phyloP scores from a whole-genome alignment of 164 flowering plant genomes.

The Sedum album region DNA sequence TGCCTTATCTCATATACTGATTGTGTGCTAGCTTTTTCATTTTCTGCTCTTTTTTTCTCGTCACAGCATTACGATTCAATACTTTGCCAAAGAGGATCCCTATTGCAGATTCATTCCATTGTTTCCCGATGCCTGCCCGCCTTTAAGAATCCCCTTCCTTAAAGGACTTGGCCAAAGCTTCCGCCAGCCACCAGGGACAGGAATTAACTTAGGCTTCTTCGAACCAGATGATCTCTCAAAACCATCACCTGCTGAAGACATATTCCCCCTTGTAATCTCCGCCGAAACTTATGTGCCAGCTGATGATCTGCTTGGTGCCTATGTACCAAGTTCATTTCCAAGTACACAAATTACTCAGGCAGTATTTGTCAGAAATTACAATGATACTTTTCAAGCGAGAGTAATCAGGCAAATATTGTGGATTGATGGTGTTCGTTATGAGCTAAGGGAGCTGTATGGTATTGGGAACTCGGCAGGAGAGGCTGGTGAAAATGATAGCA shows the following conservation, averaged over 20 bases:
- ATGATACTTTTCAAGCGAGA: conserved; percentile 44
- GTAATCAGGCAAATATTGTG: conserved; percentile 69
- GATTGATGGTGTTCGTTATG: conserved; percentile 74
- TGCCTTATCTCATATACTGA: background rate
- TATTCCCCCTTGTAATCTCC: conserved; percentile 75
- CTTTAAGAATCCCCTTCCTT: conserved; percentile 48
- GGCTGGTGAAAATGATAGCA: conserved; percentile 38
- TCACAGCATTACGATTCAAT: conserved; percentile 65
- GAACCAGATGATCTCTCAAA: conserved; percentile 62
- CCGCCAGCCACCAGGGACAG: conserved; percentile 70
- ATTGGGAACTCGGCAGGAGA: conserved; percentile 48
- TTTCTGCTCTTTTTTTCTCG: background rate
- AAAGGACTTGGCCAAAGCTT: conserved; percentile 70
- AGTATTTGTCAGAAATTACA: conserved; percentile 47
- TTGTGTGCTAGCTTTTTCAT: background rate
- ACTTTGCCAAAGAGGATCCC: conserved; percentile 77
- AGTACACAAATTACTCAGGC: conserved; percentile 80
- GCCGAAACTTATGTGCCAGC: conserved; percentile 40
- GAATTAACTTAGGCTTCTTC: conserved; percentile 71
- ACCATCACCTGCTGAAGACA: conserved; percentile 57
- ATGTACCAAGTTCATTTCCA: conserved; percentile 18
- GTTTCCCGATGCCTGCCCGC: conserved; percentile 48
- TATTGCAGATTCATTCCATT: conserved; percentile 48
- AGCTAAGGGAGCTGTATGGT: conserved; percentile 77
- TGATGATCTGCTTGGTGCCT: conserved; percentile 21